phyloP scores from a whole-genome alignment of 1,284 basidiomycete genomes.

The Trichosporon ovoides region DNA sequence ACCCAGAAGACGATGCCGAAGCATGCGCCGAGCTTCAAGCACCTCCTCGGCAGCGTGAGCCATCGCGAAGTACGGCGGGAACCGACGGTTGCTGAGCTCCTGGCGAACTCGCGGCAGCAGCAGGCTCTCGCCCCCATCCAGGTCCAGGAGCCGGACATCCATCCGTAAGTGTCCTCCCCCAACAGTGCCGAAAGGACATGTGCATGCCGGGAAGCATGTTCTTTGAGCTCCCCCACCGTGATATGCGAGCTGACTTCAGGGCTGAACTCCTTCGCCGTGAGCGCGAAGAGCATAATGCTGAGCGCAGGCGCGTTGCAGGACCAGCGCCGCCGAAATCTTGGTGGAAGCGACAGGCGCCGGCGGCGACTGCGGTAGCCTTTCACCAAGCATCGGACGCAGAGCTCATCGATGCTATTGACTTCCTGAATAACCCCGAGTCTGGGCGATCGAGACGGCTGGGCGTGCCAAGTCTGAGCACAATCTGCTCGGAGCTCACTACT shows the following conservation, averaged over 20 bases:
- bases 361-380: not conserved
- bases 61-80: constrained; percentile 17
- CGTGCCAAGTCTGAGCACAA: constrained; percentile 20
- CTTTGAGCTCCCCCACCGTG: no score
- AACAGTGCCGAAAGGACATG: no score
- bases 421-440: not conserved
- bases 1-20: constrained; percentile 35
- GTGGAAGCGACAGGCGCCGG: constrained; percentile 13
- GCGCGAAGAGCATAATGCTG: constrained; percentile 25
- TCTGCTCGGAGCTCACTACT: constrained; percentile 26
- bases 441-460: not conserved
- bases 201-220: no score
- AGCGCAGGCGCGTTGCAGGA: constrained; percentile 33
- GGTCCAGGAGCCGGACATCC: constrained; percentile 20
- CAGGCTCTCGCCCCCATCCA: not conserved
- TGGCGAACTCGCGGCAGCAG: constrained; percentile 22
- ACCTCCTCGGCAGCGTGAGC: constrained; percentile 24
- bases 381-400: not conserved
- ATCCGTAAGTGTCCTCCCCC: constrained; percentile 28
- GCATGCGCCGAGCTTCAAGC: constrained; percentile 42
- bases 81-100: constrained; percentile 31
- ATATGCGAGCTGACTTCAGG: constrained; percentile 21
- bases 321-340: constrained; percentile 41
- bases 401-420: not conserved
- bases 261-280: constrained; percentile 35